Evolutionary conservation across 2,329 filamentous ascomycete species (phyloP).

Genomic region (Teratosphaeria pseudoeucalypti): DNA sequence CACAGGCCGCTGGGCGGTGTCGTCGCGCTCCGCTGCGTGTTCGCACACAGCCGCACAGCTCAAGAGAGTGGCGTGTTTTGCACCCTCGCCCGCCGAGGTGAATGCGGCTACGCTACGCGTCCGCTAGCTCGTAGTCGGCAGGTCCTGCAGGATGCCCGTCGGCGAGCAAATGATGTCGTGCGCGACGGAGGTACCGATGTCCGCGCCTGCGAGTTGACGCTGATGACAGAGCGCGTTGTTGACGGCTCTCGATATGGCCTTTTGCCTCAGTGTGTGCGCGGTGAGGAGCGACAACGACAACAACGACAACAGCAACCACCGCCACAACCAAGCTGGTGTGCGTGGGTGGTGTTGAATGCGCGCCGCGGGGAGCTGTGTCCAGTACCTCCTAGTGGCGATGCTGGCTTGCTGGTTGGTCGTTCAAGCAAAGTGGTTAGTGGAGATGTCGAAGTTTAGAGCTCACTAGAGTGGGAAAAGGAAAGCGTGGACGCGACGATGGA

Average conservation of each 20-base stretch:
- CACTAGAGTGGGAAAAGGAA: neutral
- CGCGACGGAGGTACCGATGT: neutral
- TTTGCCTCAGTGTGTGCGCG: neutral
- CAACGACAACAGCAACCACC: too few relatives aligned
- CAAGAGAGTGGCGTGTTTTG: neutral
- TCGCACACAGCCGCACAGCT: neutral
- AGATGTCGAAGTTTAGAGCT: neutral
- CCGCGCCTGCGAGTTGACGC: neutral
- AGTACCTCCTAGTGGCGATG: neutral
- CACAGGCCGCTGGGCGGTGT: slow-evolving; percentile 2
- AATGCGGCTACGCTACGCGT: neutral
- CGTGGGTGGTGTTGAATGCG: neutral
- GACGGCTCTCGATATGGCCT: neutral
- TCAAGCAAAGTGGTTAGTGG: neutral
- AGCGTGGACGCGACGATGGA: neutral
- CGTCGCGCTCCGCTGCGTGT: neutral
- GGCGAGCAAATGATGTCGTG: neutral
- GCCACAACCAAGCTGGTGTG: too few relatives aligned
- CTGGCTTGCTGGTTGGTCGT: neutral
- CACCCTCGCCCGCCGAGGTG: neutral
- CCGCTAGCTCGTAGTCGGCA: neutral
- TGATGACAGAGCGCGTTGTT: neutral
- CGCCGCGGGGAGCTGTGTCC: neutral
- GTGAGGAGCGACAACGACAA: neutral
- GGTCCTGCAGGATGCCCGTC: neutral